Conservation (phyloP, 2,329 filamentous ascomycete species). For the Cytospora mali region DNA sequence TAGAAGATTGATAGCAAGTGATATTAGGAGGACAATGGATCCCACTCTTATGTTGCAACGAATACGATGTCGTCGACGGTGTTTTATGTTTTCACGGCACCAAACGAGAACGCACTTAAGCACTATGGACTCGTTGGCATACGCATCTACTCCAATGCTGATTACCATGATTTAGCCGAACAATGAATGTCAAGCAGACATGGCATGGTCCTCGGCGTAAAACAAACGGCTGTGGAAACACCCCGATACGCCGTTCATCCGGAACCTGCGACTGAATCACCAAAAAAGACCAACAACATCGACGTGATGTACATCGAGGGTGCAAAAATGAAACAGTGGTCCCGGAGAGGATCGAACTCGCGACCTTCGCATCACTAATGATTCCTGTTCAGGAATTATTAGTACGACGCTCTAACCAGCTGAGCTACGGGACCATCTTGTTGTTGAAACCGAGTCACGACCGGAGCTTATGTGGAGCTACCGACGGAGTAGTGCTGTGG, state of each 20-base stretch:
- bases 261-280: no score
- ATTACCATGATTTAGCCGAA: no score
- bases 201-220: no score
- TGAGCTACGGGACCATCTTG: slow-evolving; percentile 20
- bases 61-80: background rate
- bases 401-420: slow-evolving; percentile 23
- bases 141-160: no score
- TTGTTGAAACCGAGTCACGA: background rate
- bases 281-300: background rate
- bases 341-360: slow-evolving; percentile 10
- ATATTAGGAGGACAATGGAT: no score
- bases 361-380: slow-evolving; percentile 16
- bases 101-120: background rate
- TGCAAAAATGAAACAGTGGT: background rate
- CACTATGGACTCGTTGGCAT: background rate
- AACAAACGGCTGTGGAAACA: no score
- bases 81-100: background rate
- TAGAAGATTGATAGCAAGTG: no score
- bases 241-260: no score
- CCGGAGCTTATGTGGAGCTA: background rate
- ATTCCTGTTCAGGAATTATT: slow-evolving; percentile 11
- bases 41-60: background rate
- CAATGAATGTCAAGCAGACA: no score
- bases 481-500: background rate
- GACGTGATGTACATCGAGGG: background rate